Evolutionary conservation across 352 stramenopile genomes (phyloP).

Genomic region (Peronospora destructor): DNA sequence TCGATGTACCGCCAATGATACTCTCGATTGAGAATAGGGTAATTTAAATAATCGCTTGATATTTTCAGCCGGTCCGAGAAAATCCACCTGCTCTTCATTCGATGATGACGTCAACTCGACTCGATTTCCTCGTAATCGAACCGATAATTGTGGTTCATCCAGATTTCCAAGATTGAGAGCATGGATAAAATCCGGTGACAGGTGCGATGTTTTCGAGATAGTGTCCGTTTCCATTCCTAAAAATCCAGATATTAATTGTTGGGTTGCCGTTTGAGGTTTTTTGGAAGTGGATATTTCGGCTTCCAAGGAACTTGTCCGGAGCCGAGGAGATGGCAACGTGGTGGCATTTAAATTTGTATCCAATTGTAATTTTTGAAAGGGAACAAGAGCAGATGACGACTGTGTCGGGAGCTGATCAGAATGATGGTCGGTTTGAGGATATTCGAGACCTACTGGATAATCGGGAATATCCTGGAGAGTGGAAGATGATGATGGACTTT

Average conservation of each 20-base stretch:
- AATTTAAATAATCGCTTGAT: constrained; percentile 86
- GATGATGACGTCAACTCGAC: constrained; percentile 65
- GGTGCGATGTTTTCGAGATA: constrained; percentile 22
- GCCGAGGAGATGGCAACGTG: constrained; percentile 38
- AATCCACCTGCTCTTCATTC: constrained; percentile 68
- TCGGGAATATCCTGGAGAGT: constrained; percentile 23
- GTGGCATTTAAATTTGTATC: constrained; percentile 76
- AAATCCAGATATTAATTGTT: constrained; percentile 35
- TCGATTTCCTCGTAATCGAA: constrained; percentile 53
- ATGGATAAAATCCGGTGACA: constrained; percentile 61
- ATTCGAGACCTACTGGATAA: constrained; percentile 47
- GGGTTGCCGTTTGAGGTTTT: constrained; percentile 17
- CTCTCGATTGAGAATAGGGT: constrained; percentile 65
- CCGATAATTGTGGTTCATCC: constrained; percentile 62
- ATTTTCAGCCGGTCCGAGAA: constrained; percentile 74
- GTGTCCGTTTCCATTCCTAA: constrained; percentile 22
- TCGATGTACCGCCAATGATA: constrained; percentile 79
- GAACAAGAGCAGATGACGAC: constrained; percentile 54
- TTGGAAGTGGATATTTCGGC: constrained; percentile 21
- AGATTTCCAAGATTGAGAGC: constrained; percentile 51
- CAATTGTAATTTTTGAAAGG: constrained; percentile 76
- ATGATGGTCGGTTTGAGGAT: not conserved
- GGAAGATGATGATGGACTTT: constrained; percentile 1
- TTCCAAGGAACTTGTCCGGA: constrained; percentile 10
- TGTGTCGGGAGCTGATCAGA: constrained; percentile 6